Conservation (phyloP, 2,329 filamentous ascomycete genomes). For the Diaporthe capsici region DNA sequence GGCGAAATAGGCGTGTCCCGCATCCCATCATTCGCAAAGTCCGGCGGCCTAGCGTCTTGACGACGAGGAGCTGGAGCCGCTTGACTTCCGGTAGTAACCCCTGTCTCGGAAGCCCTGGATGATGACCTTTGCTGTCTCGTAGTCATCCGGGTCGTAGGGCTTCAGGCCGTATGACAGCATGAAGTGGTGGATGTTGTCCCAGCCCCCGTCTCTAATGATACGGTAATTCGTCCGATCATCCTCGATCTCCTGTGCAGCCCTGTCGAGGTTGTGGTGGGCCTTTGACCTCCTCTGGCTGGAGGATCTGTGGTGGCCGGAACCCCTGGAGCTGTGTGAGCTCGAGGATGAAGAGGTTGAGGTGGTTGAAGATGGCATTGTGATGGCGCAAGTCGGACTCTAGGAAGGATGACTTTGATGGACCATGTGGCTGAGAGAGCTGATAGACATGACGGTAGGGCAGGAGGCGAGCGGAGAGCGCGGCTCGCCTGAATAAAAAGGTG, state of each 20-base stretch:
- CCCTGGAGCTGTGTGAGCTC: constrained; percentile 33
- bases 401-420: neutral
- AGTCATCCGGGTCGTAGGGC: constrained; percentile 41
- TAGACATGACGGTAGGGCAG: constrained; percentile 7
- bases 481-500: constrained; percentile 27
- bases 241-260: constrained; percentile 36
- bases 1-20: constrained; percentile 28
- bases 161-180: constrained; percentile 42
- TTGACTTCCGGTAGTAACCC: constrained; percentile 39
- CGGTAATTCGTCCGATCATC: constrained; percentile 42
- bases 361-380: constrained; percentile 39
- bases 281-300: constrained; percentile 38
- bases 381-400: neutral
- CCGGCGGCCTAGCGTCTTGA: neutral
- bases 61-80: constrained; percentile 32
- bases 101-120: constrained; percentile 42
- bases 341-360: constrained; percentile 38
- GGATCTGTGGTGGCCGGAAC: constrained; percentile 33
- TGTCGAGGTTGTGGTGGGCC: constrained; percentile 42
- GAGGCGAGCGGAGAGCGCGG: constrained; percentile 33
- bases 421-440: constrained; percentile 20
- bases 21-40: constrained; percentile 14
- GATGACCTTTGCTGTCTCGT: constrained; percentile 42
- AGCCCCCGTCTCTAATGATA: constrained; percentile 41
- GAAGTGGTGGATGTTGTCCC: constrained; percentile 42